Conservation (phyloP, 2,329 filamentous ascomycete species). For the Penicillium sp. region DNA sequence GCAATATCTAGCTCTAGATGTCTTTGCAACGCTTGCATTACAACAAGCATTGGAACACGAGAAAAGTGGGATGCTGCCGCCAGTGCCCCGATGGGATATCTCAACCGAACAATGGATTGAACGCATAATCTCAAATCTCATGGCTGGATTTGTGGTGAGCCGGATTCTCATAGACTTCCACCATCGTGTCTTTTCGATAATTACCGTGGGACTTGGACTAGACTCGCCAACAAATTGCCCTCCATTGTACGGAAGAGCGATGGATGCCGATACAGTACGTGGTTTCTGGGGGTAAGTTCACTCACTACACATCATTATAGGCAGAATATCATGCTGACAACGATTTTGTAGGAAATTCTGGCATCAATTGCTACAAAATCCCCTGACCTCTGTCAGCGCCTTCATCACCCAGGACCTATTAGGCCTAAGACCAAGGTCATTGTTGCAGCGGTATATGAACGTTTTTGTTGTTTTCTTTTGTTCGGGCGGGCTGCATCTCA, state of each 20-base stretch:
- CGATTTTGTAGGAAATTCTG: conserved; percentile 20
- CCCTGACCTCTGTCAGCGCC: conserved; percentile 17
- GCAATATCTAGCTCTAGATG: conserved; percentile 16
- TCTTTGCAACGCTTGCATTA: not conserved
- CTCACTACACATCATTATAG: too few species aligned
- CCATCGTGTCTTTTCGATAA: conserved; percentile 15
- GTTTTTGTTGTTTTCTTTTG: conserved; percentile 27
- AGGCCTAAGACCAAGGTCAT: conserved; percentile 13
- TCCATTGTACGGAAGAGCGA: conserved; percentile 21
- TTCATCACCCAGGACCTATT: conserved; percentile 18
- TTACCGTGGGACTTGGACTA: conserved; percentile 11
- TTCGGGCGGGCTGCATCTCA: conserved; percentile 26
- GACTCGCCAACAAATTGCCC: conserved; percentile 15
- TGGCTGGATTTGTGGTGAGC: conserved; percentile 11
- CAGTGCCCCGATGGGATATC: conserved; percentile 5
- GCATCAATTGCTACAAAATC: conserved; percentile 28
- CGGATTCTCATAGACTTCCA: conserved; percentile 16
- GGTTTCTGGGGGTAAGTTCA: conserved; percentile 24
- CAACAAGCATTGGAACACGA: not conserved
- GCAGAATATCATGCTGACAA: not conserved
- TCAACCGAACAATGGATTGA: conserved; percentile 14
- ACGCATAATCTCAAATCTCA: conserved; percentile 8
- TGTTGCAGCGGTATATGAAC: conserved; percentile 26
- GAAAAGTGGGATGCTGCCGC: not conserved
- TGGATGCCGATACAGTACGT: conserved; percentile 21